A percentile compares a stretch with the other conserved stretches of the same genome.
phyloP scores from a whole-genome alignment of 1,284 basidiomycete genomes.

The Blastosporella zonata region DNA sequence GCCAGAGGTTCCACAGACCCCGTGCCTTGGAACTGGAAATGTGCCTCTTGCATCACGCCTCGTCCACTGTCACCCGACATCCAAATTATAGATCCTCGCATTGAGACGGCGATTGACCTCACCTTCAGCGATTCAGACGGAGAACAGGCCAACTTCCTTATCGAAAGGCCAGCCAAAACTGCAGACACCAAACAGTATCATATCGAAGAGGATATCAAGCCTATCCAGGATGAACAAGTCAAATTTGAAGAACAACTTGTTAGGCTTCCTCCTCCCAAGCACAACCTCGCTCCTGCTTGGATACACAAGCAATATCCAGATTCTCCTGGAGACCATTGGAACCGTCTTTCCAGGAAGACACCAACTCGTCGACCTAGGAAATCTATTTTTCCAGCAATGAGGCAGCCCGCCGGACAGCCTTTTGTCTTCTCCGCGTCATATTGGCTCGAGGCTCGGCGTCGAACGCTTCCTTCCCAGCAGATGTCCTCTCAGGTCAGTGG shows the following conservation, averaged over 20 bases:
- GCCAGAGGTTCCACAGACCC: slow-evolving; percentile 12
- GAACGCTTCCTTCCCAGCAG: not conserved
- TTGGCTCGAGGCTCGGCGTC: slow-evolving; percentile 16
- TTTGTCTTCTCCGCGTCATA: slow-evolving; percentile 10
- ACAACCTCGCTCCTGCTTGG: slow-evolving; percentile 15
- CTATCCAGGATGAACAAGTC: not conserved
- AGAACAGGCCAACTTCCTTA: not conserved
- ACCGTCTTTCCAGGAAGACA: slow-evolving; percentile 7
- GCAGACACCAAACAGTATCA: not conserved
- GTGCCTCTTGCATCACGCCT: slow-evolving; percentile 15
- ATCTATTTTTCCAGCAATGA: slow-evolving; percentile 6
- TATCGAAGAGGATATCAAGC: slow-evolving; percentile 1
- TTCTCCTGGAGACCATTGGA: slow-evolving; percentile 8
- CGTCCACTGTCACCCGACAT: not conserved
- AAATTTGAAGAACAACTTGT: slow-evolving; percentile 1
- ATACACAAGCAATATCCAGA: slow-evolving; percentile 18
- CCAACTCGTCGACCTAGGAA: slow-evolving; percentile 7
- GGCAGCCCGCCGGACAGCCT: not conserved
- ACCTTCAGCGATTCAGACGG: slow-evolving; percentile 7
- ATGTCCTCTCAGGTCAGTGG: not conserved
- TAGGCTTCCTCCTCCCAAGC: slow-evolving; percentile 2
- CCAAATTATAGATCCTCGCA: not conserved
- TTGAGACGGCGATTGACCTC: slow-evolving; percentile 8
- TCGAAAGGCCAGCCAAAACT: not conserved
- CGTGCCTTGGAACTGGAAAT: slow-evolving; percentile 18